Percentiles rank a stretch among this genome's conserved stretches.
phyloP scores from a whole-genome alignment of 2,329 filamentous ascomycete genomes.

The Talaromyces piceae region DNA sequence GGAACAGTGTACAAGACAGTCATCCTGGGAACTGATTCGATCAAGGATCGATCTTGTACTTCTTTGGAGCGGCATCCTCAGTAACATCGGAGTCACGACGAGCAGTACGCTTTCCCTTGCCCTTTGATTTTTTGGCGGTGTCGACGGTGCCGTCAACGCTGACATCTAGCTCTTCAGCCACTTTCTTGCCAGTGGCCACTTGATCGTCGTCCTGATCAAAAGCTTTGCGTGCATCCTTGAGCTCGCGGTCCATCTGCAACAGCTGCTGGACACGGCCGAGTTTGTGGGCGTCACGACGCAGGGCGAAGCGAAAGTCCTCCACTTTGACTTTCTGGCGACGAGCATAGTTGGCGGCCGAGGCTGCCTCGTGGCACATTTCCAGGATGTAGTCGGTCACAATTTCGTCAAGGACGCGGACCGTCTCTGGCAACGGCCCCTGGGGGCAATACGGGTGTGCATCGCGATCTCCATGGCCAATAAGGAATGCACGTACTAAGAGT shows the following conservation, averaged over 20 bases:
- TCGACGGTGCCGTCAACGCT: constrained; percentile 16
- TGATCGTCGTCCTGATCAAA: constrained; percentile 40
- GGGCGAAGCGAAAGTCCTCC: constrained; percentile 93
- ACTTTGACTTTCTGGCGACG: constrained; percentile 96
- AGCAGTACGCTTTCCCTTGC: constrained; percentile 29
- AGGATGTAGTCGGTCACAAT: constrained; percentile 96
- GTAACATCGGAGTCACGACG: constrained; percentile 28
- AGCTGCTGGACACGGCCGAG: constrained; percentile 85
- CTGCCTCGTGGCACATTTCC: constrained; percentile 84
- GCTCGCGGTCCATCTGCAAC: constrained; percentile 76
- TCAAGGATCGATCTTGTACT: constrained; percentile 19
- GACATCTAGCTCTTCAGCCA: constrained; percentile 19
- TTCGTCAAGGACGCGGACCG: constrained; percentile 82
- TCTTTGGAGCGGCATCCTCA: constrained; percentile 29
- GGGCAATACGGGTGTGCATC: constrained; percentile 56
- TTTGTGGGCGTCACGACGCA: constrained; percentile 76
- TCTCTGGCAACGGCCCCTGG: constrained; percentile 69
- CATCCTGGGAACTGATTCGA: too few species aligned
- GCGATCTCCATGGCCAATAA: constrained; percentile 40
- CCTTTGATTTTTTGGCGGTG: constrained; percentile 27
- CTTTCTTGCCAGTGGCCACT: constrained; percentile 30
- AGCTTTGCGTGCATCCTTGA: constrained; percentile 70
- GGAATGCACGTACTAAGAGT: constrained; percentile 32
- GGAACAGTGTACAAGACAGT: too few species aligned
- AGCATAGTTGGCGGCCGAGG: constrained; percentile 74